Evolutionary conservation across 805 yeast genomes (phyloP), one percentile per base, ranked within the genome.

Genomic region (Lipomyces mesembrius): DNA sequence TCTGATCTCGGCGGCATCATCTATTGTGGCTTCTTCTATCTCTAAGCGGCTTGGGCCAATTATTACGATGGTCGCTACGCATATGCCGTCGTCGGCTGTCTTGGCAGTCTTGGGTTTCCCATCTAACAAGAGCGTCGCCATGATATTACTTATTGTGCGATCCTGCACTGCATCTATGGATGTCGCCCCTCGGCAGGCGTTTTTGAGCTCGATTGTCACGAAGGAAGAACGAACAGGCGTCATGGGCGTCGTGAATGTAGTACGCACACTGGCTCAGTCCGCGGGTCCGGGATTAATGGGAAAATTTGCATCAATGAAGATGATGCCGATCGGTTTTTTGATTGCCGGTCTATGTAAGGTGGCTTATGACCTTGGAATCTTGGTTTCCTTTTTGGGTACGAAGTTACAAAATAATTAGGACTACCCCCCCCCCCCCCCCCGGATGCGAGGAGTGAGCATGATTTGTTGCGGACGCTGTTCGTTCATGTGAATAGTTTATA

Each of bases 101-200:
- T 84, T 88, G 72, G 81, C 85, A 1, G 59, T 81, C 14, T 80
- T 87, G 11, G 90, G 91, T 4, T 69, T 83, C 2, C 78, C 83
- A 7, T 80, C 83, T 20, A 66, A 68, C 27, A 74, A 74, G 51
- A 68, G 79, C n/a, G 66, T 75, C 0, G 89, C 94, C 0, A 81
- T 89, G 34, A 63, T 79, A 0, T 77, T 86, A 5, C 79, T 89
- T 43, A 71, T 88, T 25, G 75, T 84, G 32, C 86, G 90, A 70
- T 87, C 87, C 66, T 79, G 88, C 1, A 85, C 91, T 0, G 82
- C 88, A 1, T 86, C 93, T 1, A 91, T 92, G 93, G 98, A 92
- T 75, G 97, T 92, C 35, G 95, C 92, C 2, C 97, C 97, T 6
- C 84, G 98, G 61, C 97, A 92, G 77, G 85, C 92, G 8, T 80